A percentile compares a stretch with the other conserved stretches of the same genome.
Evolutionary conservation across 2,329 filamentous ascomycete genomes (phyloP).

Genomic region (Aureobasidium sp.): DNA sequence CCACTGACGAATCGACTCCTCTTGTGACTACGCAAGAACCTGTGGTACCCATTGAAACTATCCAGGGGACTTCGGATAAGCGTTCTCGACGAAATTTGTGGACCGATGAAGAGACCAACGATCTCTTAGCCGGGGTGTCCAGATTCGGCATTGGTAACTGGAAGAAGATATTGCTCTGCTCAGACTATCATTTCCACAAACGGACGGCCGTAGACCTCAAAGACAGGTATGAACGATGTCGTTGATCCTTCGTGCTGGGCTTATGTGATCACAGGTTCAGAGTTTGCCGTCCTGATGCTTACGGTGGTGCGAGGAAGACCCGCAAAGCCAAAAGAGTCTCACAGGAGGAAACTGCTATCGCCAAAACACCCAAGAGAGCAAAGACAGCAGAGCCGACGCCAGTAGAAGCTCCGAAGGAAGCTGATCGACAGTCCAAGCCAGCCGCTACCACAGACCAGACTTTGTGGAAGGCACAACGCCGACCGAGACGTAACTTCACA

Average conservation of each 20-base stretch:
- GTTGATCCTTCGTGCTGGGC: conserved; percentile 27
- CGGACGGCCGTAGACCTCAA: conserved; percentile 58
- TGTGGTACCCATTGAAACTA: background rate
- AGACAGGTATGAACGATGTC: conserved; percentile 39
- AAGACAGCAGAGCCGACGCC: background rate
- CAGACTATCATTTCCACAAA: conserved; percentile 51
- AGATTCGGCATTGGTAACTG: conserved; percentile 58
- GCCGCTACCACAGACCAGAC: background rate
- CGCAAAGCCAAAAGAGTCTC: conserved; percentile 2
- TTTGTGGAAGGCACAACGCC: conserved; percentile 33
- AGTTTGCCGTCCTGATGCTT: conserved; percentile 47
- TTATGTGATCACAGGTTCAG: conserved; percentile 35
- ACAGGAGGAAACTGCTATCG: background rate
- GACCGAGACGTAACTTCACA: conserved; percentile 51
- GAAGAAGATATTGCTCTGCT: conserved; percentile 54
- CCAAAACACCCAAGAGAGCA: background rate
- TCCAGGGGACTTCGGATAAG: conserved; percentile 1
- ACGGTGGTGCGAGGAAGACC: conserved; percentile 27
- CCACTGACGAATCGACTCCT: background rate
- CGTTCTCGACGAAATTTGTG: conserved; percentile 42
- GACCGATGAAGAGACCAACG: conserved; percentile 55
- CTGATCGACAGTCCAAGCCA: background rate
- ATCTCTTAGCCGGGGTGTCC: conserved; percentile 52
- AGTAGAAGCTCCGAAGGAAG: background rate
- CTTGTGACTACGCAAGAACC: background rate